Evolutionary conservation across 192 early-diverging fungal species (phyloP).

Genomic region (Rhizoclosmatium sp.): DNA sequence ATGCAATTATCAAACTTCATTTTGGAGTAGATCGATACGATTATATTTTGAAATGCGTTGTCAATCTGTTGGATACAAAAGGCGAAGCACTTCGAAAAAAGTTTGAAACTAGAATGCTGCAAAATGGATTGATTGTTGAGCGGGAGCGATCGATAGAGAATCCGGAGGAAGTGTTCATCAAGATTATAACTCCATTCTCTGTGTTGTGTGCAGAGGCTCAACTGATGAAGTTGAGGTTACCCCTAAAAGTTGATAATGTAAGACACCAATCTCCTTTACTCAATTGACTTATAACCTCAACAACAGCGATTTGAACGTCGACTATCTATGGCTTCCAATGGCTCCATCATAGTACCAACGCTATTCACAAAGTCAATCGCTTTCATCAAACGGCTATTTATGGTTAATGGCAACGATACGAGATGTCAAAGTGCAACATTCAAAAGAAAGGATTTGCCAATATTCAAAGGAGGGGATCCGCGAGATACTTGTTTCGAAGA

Average conservation of each 20-base stretch:
- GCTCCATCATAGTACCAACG: neutral
- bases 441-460: conserved; percentile 28
- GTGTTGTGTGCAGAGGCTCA: conserved; percentile 39
- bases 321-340: neutral
- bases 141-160: conserved; percentile 33
- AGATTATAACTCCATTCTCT: conserved; percentile 32
- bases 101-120: conserved; percentile 31
- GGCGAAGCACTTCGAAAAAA: neutral
- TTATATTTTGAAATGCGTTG: conserved; percentile 31
- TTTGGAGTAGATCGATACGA: conserved; percentile 35
- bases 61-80: neutral
- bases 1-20: conserved; percentile 31
- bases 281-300: neutral
- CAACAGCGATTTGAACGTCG: neutral
- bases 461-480: conserved; percentile 32
- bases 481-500: neutral
- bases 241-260: conserved; percentile 26
- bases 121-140: conserved; percentile 36
- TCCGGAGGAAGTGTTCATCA: conserved; percentile 32
- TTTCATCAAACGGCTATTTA: conserved; percentile 4
- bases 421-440: conserved; percentile 28
- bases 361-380: neutral
- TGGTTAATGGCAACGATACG: conserved; percentile 6
- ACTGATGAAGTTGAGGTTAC: conserved; percentile 38
- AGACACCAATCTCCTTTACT: neutral